Base-by-base conservation (phyloP, 1,284 basidiomycete species). In the Cryptococcus depauperatus region DNA sequence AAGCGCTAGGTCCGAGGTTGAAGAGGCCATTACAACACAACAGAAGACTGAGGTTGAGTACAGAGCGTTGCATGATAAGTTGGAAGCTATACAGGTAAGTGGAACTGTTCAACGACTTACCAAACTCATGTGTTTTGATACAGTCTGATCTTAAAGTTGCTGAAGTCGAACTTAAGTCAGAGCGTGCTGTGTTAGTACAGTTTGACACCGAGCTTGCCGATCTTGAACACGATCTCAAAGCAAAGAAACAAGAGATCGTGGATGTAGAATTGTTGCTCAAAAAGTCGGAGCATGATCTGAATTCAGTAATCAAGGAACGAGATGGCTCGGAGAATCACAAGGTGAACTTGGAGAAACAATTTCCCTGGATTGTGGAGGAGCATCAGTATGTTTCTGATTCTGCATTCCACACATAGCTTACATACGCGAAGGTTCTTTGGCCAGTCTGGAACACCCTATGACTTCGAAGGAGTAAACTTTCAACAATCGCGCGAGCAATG, bases 321-420 rank as follows among this genome's bases (percentile, higher is more conserved):
- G 47, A 59, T 47, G 59, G 80, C 11, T 78, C 85, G 76, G 69
- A 84, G 60, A 73, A 30, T 71, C 74, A 57, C 35, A 66, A 62
- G 52, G 62, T 67, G 48, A 66, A 66, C 41, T 75, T 96, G 10
- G 91, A 96, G 73, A 82, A 83, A 59, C 79, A 83, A 63, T 79
- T 85, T 58, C 78, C 83, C 0, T 98, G 95, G 93, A 96, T 98
- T 52, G 62, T 67, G 10, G 82, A 90, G 41, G 92, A 97, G 62
- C 78, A 82, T 56, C 76, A 83, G 87, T 91, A 59, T 58, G 84
- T 76, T 13, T 5, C 18, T 14, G n/a, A 9, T 33, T 14, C n/a
- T 14, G 1, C 38, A 9, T 38, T 32, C 14, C 14, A 18, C 25
- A 21, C 23, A 23, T 4, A 1, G 14, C 27, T 41, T 35, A 47